Conservation (phyloP, 2,329 filamentous ascomycete species). For the Aspergillus phoenicis region DNA sequence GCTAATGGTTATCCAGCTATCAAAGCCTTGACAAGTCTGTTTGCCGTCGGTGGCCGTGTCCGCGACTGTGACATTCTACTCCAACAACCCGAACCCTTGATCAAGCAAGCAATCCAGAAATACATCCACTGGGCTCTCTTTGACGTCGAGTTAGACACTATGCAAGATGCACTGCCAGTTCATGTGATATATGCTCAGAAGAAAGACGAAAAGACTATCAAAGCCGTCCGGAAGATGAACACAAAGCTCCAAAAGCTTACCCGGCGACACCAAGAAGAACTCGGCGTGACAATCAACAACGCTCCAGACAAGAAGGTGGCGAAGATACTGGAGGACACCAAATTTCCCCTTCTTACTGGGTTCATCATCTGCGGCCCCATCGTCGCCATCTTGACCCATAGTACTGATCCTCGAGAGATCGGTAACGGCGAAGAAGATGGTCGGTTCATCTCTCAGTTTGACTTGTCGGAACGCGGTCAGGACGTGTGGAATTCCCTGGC, state of each 20-base stretch:
- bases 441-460: constrained; percentile 54
- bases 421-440: constrained; percentile 21
- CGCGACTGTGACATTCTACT: constrained; percentile 52
- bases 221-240: constrained; percentile 48
- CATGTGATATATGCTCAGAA: constrained; percentile 50
- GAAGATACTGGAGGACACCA: neutral
- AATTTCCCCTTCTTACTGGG: constrained; percentile 55
- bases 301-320: neutral
- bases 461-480: constrained; percentile 55
- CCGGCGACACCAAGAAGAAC: constrained; percentile 43
- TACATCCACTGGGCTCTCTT: constrained; percentile 59
- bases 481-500: constrained; percentile 65
- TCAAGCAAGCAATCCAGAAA: constrained; percentile 46
- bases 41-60: constrained; percentile 54
- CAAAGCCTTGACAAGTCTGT: constrained; percentile 53
- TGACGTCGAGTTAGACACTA: constrained; percentile 49
- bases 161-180: constrained; percentile 43
- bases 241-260: constrained; percentile 49
- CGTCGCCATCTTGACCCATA: constrained; percentile 56
- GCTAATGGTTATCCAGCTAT: constrained; percentile 41
- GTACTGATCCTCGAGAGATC: constrained; percentile 40
- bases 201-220: constrained; percentile 41
- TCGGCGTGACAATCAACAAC: constrained; percentile 5
- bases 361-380: constrained; percentile 57
- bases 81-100: constrained; percentile 38